These are phyloP conservation scores for Otatea glauca DNA, from an alignment of 176 grass and related monocot genomes.

Conservation along the genomic window DNA sequence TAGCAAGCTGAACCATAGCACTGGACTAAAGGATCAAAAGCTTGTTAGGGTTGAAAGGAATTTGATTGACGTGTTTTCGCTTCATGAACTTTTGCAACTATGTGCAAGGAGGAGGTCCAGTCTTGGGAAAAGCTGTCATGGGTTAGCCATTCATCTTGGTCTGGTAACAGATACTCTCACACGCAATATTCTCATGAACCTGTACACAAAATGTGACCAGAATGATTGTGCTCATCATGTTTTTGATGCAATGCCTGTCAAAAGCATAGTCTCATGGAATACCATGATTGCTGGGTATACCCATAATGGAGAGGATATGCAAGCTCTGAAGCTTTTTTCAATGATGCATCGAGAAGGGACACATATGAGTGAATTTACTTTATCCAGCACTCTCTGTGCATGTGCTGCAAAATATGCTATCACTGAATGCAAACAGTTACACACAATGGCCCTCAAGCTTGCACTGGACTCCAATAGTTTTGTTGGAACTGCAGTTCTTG, in stretches of 20 bases:
- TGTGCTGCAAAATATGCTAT: slow-evolving; percentile 55
- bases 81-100: slow-evolving; percentile 50
- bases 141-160: slow-evolving; percentile 56
- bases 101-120: slow-evolving; percentile 48
- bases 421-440: slow-evolving; percentile 52
- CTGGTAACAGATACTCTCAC: slow-evolving; percentile 58
- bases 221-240: slow-evolving; percentile 49
- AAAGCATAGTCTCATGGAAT: slow-evolving; percentile 64
- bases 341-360: slow-evolving; percentile 56
- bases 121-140: slow-evolving; percentile 61
- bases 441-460: slow-evolving; percentile 51
- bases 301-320: slow-evolving; percentile 45
- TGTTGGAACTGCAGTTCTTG: slow-evolving; percentile 54
- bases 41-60: slow-evolving; percentile 28
- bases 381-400: slow-evolving; percentile 62
- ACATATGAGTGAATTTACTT: slow-evolving; percentile 56
- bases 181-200: slow-evolving; percentile 67
- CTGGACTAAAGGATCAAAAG: slow-evolving; percentile 26
- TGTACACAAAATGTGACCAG: slow-evolving; percentile 57
- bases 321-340: slow-evolving; percentile 55
- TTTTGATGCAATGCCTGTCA: slow-evolving; percentile 60
- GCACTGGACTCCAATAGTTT: slow-evolving; percentile 52
- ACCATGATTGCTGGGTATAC: slow-evolving; percentile 68
- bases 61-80: slow-evolving; percentile 18
- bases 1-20: slow-evolving; percentile 22